Base-by-base conservation (phyloP, 768 basidiomycete species). In the Candolleomyces aberdarensis region DNA sequence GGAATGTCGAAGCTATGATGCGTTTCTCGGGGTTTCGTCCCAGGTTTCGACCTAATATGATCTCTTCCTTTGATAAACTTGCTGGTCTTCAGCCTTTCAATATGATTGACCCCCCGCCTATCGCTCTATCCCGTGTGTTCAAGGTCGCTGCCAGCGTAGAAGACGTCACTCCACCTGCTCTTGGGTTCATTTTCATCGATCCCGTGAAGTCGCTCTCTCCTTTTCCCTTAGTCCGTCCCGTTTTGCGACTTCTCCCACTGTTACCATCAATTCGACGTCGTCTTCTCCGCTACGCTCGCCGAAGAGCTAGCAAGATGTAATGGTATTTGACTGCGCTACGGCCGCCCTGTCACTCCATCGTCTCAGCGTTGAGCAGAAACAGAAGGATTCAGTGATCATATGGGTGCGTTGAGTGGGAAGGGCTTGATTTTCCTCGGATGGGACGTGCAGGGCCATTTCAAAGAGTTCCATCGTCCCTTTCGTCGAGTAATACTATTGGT, bases 271-370 rank as follows among this genome's bases (percentile, higher is more conserved):
- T 14, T 9, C 44, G 19, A 46, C 3, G 3, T 19, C 19, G 26
- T 17, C 47, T 11, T 5, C 15, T n/a, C 20, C 62, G 69, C 1
- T 75, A n/a, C 63, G 8, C 70, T 74, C 17, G 74, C 77, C 13
- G 70, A 70, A 39, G 19, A 84, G 85, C 61, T 83, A 79, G 63
- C 87, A 88, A 68, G 89, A 92, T 59, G 62, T 90, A 3, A 77
- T 91, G 17, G 66, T 91, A 3, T 90, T 92, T 65, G 87, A 91
- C 66, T 83, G 87, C 0, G 71, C 70, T 0, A 83, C 84, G 46
- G 82, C 83, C 0, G 72, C 79, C 3, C 75, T 91, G 19, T 81
- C 83, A 0, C 72, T 91, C 49, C 77, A 85, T 26, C 74, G 88
- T 1, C 70, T 90, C 52, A 71, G 72, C 2, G 59, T 87, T 5